A percentile compares a stretch with the other conserved stretches of the same genome.
Conservation (phyloP, 2,329 filamentous ascomycete genomes). For the Colletotrichum sp. region DNA sequence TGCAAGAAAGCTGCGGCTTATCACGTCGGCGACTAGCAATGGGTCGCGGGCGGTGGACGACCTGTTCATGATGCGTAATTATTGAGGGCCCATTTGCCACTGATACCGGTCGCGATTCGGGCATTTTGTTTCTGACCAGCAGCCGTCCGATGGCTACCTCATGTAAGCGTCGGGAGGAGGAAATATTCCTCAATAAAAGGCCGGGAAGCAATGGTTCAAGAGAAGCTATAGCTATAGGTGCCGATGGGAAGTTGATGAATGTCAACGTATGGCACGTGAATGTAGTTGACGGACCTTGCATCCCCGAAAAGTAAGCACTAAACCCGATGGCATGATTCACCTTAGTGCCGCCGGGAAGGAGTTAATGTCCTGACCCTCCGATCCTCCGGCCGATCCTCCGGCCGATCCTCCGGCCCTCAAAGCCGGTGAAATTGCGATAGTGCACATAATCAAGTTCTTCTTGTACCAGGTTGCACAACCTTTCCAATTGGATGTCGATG, state of each 20-base stretch:
- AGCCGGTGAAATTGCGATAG: background rate
- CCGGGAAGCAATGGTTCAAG: background rate
- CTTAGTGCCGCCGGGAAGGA: background rate
- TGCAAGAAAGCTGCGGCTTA: slow-evolving; percentile 38
- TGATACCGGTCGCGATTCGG: background rate
- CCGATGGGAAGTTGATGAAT: background rate
- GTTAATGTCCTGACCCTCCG: background rate
- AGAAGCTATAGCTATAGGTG: background rate
- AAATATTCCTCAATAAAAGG: background rate
- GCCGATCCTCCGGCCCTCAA: too few species aligned
- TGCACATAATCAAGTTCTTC: too few species aligned
- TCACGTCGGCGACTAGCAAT: slow-evolving; percentile 32
- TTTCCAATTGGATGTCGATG: background rate
- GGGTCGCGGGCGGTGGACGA: background rate
- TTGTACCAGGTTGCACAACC: too few species aligned
- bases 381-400: background rate
- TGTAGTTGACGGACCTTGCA: background rate
- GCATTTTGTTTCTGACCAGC: background rate
- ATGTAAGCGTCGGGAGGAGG: too few species aligned
- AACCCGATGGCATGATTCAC: background rate
- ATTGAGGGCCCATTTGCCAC: background rate
- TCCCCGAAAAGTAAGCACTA: background rate
- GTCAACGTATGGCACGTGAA: background rate
- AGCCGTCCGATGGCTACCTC: background rate
- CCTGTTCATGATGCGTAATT: background rate